Evolutionary conservation across 1,284 basidiomycete genomes (phyloP), one percentile per base, ranked within the genome.

Genomic region (Trametes sp.): DNA sequence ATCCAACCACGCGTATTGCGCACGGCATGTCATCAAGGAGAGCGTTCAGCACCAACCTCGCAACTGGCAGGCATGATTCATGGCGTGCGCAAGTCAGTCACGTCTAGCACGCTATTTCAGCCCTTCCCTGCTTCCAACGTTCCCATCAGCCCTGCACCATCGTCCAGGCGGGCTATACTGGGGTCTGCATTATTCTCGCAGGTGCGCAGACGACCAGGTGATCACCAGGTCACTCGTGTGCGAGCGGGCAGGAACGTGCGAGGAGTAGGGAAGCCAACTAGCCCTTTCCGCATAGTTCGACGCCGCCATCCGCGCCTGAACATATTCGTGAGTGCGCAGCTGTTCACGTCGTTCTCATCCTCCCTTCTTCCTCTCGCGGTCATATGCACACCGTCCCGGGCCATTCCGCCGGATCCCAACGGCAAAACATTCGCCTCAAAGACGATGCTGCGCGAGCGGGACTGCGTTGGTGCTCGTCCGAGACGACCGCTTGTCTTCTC

Each of bases 161-260:
- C 14, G 16, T 31, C 13, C 21, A 41, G 33, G 16, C 23, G 13
- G n/a, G 57, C 42, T 14, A 45, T 23, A 53, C 42, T 28, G 44
- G 48, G 21, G 26, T n/a, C 14, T 23, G 42, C 46, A 36, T 21
- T 19, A n/a, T 16, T n/a, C 26, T 59, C 50, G 29, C 33, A 52
- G 28, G 44, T 46, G 44, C 38, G 24, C 51, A 28, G 33, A 41
- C 33, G 28, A n/a, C n/a, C 36, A 23, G 28, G 21, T 24, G 58
- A 33, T 54, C 58, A 54, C 35, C 44, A 49, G 51, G 44, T n/a
- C 44, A 29, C 8, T 23, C n/a, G 4, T 13, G 26, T 38, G 36
- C 10, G 33, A 41, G 24, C 44, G 11, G 13, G 26, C 45, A 54
- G 45, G 58, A 59, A 59, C 58, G 58, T 54, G 58, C 52, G 58